Conservation (phyloP, 2,329 filamentous ascomycete genomes). For the Xenosphaeropsis pyriputrescens region DNA sequence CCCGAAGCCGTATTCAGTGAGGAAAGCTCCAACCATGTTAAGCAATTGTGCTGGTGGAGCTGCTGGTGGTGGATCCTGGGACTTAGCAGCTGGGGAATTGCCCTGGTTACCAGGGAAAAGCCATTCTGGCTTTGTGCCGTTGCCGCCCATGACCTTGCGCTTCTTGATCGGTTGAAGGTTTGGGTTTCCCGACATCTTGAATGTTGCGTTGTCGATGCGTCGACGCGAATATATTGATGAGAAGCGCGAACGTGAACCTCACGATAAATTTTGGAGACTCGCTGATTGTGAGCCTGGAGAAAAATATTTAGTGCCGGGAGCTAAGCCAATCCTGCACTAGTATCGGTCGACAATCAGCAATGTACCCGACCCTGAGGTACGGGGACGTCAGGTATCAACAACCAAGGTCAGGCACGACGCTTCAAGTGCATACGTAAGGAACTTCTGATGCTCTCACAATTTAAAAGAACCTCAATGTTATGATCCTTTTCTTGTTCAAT, state of each 20-base stretch:
- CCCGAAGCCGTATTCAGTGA: slow-evolving; percentile 49
- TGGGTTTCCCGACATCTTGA: slow-evolving; percentile 7
- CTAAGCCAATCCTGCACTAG: not conserved
- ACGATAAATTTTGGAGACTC: slow-evolving; percentile 1
- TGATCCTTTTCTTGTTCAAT: too few species aligned
- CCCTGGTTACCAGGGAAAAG: slow-evolving; percentile 13
- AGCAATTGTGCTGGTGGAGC: slow-evolving; percentile 45
- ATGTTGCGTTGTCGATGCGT: not conserved
- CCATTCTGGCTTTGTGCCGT: slow-evolving; percentile 14
- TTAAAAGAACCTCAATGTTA: too few species aligned
- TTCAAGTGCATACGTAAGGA: too few species aligned
- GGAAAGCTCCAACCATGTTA: slow-evolving; percentile 50
- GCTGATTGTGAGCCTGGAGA: not conserved
- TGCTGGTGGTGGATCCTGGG: slow-evolving; percentile 3
- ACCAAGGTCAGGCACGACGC: too few species aligned
- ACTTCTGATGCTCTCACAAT: too few species aligned
- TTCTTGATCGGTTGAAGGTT: slow-evolving; percentile 18
- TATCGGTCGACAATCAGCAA: too few species aligned
- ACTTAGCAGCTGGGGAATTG: not conserved
- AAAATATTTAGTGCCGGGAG: not conserved
- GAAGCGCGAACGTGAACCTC: not conserved
- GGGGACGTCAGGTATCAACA: too few species aligned
- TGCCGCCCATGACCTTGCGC: slow-evolving; percentile 7
- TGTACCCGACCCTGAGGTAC: too few species aligned
- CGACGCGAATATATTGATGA: too few species aligned